These are phyloP conservation scores for Pulveroboletus frians DNA, from an alignment of 768 basidiomycete genomes.

Conservation along the genomic window DNA sequence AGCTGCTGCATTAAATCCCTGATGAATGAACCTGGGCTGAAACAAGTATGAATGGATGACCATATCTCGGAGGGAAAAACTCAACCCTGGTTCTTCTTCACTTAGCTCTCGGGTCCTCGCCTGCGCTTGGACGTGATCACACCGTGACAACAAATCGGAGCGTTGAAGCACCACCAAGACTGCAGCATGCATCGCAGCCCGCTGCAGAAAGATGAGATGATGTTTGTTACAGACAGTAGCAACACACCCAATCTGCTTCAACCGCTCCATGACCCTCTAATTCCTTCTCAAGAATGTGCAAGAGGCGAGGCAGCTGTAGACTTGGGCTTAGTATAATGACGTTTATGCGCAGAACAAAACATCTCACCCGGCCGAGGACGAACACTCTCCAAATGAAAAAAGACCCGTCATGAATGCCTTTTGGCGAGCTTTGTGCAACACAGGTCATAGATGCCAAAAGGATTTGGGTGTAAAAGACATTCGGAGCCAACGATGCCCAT, in stretches of 20 bases:
- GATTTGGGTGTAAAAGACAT: slow-evolving; percentile 63
- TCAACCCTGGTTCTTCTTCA: slow-evolving; percentile 24
- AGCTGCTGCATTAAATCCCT: slow-evolving; percentile 45
- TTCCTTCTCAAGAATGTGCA: slow-evolving; percentile 50
- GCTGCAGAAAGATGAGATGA: slow-evolving; percentile 23
- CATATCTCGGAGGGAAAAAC: neutral
- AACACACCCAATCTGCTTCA: slow-evolving; percentile 56
- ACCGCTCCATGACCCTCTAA: slow-evolving; percentile 44
- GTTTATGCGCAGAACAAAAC: neutral
- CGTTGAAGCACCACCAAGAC: slow-evolving; percentile 45
- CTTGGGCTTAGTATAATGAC: neutral
- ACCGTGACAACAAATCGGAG: slow-evolving; percentile 50
- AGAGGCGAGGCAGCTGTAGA: slow-evolving; percentile 54
- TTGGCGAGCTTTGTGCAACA: slow-evolving; percentile 47
- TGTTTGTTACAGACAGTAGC: neutral
- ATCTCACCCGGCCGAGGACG: slow-evolving; percentile 62
- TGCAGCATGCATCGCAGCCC: slow-evolving; percentile 44
- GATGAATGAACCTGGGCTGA: slow-evolving; percentile 24
- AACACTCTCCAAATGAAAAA: slow-evolving; percentile 63
- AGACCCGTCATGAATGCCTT: slow-evolving; percentile 26
- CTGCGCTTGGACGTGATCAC: slow-evolving; percentile 43
- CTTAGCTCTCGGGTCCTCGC: slow-evolving; percentile 16
- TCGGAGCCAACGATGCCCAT: slow-evolving; percentile 60
- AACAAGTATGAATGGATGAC: slow-evolving; percentile 8
- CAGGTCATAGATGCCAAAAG: slow-evolving; percentile 59